Evolutionary conservation across 1,139 yeast species (phyloP).

Genomic region (Yamadazyma dushanensis): DNA sequence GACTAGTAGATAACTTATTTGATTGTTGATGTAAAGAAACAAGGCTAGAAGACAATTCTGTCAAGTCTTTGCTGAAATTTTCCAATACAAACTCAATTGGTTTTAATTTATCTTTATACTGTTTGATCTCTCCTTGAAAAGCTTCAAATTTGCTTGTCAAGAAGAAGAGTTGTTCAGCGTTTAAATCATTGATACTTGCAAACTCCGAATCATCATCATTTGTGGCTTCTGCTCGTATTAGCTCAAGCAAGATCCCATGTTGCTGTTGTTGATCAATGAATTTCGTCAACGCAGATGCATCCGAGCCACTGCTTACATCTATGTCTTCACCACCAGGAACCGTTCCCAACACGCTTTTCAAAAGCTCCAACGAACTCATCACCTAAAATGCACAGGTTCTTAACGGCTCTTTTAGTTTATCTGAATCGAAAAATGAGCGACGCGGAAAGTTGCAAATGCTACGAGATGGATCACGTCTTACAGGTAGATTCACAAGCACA

Average conservation of each 20-base stretch:
- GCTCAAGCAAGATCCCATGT: slow-evolving; percentile 16
- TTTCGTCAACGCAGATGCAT: neutral
- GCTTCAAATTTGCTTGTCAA: slow-evolving; percentile 23
- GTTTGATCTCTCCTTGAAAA: slow-evolving; percentile 36
- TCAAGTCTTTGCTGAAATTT: slow-evolving; percentile 58
- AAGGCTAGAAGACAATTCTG: slow-evolving; percentile 60
- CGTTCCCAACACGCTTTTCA: slow-evolving; percentile 5
- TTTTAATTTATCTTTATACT: slow-evolving; percentile 34
- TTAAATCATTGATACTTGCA: slow-evolving; percentile 8
- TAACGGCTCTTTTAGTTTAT: too few species aligned
- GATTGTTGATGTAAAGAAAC: slow-evolving; percentile 56
- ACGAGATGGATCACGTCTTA: too few species aligned
- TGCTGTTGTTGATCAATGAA: neutral
- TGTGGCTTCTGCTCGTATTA: slow-evolving; percentile 19
- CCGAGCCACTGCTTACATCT: neutral
- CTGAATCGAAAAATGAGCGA: too few species aligned
- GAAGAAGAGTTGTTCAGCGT: slow-evolving; percentile 13
- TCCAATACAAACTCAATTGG: slow-evolving; percentile 44
- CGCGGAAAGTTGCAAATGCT: too few species aligned
- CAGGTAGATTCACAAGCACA: neutral
- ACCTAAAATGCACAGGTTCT: too few species aligned
- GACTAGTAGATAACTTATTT: slow-evolving; percentile 28
- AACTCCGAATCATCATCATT: slow-evolving; percentile 7
- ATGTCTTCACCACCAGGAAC: neutral
- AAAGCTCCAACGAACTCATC: slow-evolving; percentile 1